Percentiles rank a stretch among this genome's conserved stretches.
phyloP scores from a whole-genome alignment of 306 rosid species.

The Cicer judaicum region DNA sequence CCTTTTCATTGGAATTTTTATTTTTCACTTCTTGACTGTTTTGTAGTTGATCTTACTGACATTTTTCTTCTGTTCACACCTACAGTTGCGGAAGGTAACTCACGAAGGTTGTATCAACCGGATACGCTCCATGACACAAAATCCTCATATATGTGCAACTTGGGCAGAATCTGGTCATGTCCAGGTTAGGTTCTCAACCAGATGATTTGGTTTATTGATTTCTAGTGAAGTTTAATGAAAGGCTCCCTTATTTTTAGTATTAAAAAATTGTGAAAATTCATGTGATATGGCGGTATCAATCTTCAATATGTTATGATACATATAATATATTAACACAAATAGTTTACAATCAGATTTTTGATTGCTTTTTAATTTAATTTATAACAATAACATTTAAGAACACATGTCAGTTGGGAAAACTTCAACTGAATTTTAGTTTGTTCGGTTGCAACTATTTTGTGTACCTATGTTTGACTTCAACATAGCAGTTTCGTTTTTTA shows the following conservation, averaged over 20 bases:
- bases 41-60: slow-evolving; percentile 25
- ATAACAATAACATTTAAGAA: background rate
- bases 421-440: slow-evolving; percentile 4
- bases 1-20: slow-evolving; percentile 30
- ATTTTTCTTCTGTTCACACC: slow-evolving; percentile 36
- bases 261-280: slow-evolving; percentile 15
- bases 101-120: slow-evolving; percentile 88
- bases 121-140: slow-evolving; percentile 89
- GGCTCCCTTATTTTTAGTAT: background rate
- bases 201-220: slow-evolving; percentile 14
- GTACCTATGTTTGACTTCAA: background rate
- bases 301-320: slow-evolving; percentile 25
- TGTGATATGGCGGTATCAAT: slow-evolving; percentile 2
- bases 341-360: background rate
- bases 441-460: background rate
- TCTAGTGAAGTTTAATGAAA: background rate
- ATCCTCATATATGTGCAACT: slow-evolving; percentile 87
- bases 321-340: background rate
- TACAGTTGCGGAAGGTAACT: slow-evolving; percentile 79
- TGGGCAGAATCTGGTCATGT: slow-evolving; percentile 88
- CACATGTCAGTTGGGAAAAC: background rate
- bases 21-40: slow-evolving; percentile 26
- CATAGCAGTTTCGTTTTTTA: background rate
- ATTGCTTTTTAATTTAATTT: background rate
- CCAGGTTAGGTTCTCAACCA: slow-evolving; percentile 62